Evolutionary conservation across 2,329 filamentous ascomycete species (phyloP).

Genomic region (Colletotrichum lindemuthianum): DNA sequence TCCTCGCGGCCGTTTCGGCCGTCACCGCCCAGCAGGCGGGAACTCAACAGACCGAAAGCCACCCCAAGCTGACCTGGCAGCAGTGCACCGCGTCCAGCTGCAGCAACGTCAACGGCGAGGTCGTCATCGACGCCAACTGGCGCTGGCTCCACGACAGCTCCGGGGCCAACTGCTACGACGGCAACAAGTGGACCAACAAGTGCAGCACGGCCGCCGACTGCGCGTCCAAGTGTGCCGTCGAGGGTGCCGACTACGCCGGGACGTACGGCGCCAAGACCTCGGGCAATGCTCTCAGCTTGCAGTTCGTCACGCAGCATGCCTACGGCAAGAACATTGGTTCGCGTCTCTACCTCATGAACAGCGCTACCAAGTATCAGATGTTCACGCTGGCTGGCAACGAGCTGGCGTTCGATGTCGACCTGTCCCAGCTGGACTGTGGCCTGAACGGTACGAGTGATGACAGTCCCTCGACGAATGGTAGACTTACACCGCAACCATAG

Average conservation of each 20-base stretch:
- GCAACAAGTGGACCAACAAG: constrained; percentile 50
- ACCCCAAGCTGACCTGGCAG: constrained; percentile 41
- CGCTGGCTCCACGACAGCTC: constrained; percentile 58
- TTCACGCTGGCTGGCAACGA: constrained; percentile 70
- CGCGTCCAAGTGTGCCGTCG: constrained; percentile 56
- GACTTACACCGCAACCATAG: constrained; percentile 44
- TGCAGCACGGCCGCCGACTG: constrained; percentile 54
- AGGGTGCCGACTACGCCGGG: constrained; percentile 55
- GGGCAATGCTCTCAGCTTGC: constrained; percentile 58
- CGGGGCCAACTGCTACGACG: constrained; percentile 60
- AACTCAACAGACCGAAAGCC: constrained; percentile 39
- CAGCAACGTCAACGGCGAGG: constrained; percentile 53
- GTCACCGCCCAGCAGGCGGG: constrained; percentile 38
- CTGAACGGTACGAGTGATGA: constrained; percentile 60
- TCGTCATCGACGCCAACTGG: constrained; percentile 64
- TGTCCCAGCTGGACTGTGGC: constrained; percentile 70
- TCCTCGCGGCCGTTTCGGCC: constrained; percentile 38
- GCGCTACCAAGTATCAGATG: constrained; percentile 66
- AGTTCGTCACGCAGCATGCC: constrained; percentile 61
- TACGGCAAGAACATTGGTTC: constrained; percentile 55
- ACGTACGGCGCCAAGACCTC: constrained; percentile 60
- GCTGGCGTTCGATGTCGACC: constrained; percentile 74
- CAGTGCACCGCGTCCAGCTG: constrained; percentile 41
- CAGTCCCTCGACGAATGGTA: background rate
- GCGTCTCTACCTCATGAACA: constrained; percentile 68